These are phyloP conservation scores for Neobulgaria alba DNA, from an alignment of 2,329 filamentous ascomycete genomes.

Conservation along the genomic window DNA sequence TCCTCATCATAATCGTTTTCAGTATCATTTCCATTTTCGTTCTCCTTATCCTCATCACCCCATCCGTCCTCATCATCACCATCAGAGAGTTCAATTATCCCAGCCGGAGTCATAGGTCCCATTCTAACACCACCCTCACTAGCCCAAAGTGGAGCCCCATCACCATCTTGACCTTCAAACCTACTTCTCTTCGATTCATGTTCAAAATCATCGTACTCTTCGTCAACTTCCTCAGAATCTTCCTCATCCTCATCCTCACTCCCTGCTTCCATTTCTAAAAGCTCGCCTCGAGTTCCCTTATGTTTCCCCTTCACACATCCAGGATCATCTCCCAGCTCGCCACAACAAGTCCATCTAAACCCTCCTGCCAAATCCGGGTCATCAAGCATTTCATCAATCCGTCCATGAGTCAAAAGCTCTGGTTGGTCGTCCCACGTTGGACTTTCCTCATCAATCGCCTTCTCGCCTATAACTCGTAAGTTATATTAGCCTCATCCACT, in stretches of 20 bases:
- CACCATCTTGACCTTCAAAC: no score
- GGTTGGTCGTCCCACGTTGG: neutral
- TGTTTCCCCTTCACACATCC: neutral
- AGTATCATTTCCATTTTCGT: no score
- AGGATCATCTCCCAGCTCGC: neutral
- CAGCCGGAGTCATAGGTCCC: no score
- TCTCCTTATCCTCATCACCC: no score
- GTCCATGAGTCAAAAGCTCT: neutral
- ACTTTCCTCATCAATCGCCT: neutral
- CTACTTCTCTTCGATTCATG: no score
- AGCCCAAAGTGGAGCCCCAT: no score
- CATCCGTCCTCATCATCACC: no score
- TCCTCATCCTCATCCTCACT: neutral
- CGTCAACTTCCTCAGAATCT: no score
- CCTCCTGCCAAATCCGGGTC: neutral
- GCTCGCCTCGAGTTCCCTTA: neutral
- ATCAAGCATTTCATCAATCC: constrained; percentile 1
- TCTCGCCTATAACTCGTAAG: neutral
- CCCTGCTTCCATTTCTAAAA: neutral
- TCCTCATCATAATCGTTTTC: no score
- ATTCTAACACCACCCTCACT: no score
- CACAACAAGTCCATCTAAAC: neutral
- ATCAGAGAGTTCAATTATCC: no score
- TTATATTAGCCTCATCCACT: neutral
- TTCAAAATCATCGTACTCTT: no score